Evolutionary conservation across 2,329 filamentous ascomycete genomes (phyloP).

Genomic region (Harringtonia lauricola): DNA sequence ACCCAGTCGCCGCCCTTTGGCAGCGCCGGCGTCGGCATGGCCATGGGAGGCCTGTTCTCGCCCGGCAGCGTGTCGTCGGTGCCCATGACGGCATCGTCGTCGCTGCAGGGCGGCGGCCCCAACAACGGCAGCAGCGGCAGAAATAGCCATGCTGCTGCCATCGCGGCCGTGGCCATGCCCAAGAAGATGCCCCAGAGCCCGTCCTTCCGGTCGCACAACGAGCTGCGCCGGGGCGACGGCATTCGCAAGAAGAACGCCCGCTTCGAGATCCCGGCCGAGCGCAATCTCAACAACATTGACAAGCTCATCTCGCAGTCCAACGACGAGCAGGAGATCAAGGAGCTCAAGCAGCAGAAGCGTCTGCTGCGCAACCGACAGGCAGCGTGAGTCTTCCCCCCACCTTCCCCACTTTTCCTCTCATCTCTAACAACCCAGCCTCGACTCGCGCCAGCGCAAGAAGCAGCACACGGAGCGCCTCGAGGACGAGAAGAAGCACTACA

Average conservation of each 20-base stretch:
- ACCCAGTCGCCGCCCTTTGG: slow-evolving; percentile 40
- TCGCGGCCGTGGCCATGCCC: slow-evolving; percentile 22
- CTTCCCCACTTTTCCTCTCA: slow-evolving; percentile 6
- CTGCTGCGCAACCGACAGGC: slow-evolving; percentile 91
- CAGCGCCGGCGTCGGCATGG: slow-evolving; percentile 33
- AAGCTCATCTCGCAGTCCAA: slow-evolving; percentile 78
- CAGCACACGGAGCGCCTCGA: slow-evolving; percentile 94
- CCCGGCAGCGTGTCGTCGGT: slow-evolving; percentile 10
- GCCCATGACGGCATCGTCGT: slow-evolving; percentile 5
- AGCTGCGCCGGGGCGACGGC: slow-evolving; percentile 68
- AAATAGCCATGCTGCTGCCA: slow-evolving; percentile 45
- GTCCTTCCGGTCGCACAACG: slow-evolving; percentile 62
- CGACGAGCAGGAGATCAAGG: slow-evolving; percentile 90
- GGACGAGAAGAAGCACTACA: slow-evolving; percentile 91
- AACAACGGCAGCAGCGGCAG: slow-evolving; percentile 19
- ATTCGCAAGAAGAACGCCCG: slow-evolving; percentile 98
- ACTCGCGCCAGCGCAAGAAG: slow-evolving; percentile 96
- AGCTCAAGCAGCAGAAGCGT: slow-evolving; percentile 96
- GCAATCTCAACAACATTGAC: slow-evolving; percentile 91
- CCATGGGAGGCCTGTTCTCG: slow-evolving; percentile 38
- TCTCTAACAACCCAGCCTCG: slow-evolving; percentile 48
- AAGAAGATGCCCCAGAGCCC: slow-evolving; percentile 60
- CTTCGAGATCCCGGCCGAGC: slow-evolving; percentile 91
- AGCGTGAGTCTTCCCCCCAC: slow-evolving; percentile 54
- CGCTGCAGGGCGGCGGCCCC: slow-evolving; percentile 8